Conservation (phyloP, 2,329 filamentous ascomycete genomes). For the Colletotrichum tamarilloi region DNA sequence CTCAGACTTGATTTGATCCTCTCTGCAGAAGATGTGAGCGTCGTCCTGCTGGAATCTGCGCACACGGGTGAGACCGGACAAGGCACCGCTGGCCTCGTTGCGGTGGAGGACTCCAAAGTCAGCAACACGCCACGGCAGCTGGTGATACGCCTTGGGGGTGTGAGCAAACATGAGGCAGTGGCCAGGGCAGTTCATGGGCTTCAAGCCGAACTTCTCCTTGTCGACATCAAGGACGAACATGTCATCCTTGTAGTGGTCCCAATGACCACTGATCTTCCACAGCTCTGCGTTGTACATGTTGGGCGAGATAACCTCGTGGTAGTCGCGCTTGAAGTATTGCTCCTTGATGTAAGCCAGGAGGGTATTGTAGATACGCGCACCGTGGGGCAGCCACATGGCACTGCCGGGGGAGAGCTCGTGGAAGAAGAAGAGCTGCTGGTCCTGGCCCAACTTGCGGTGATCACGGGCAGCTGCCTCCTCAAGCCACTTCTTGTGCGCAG, state of each 20-base stretch:
- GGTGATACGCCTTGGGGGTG: conserved; percentile 85
- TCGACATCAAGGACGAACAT: conserved; percentile 78
- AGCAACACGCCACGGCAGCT: conserved; percentile 90
- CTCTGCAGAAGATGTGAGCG: conserved; percentile 92
- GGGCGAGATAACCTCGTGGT: conserved; percentile 94
- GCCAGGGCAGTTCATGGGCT: conserved; percentile 98
- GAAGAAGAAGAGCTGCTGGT: conserved; percentile 98
- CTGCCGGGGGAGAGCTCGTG: conserved; percentile 93
- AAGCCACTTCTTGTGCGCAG: conserved; percentile 92
- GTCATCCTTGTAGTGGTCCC: conserved; percentile 92
- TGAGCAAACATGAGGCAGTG: conserved; percentile 91
- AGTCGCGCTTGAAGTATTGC: conserved; percentile 93
- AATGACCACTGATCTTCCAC: conserved; percentile 96
- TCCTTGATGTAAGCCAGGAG: conserved; percentile 83
- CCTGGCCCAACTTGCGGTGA: conserved; percentile 91
- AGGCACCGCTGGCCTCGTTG: conserved; percentile 93
- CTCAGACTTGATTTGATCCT: conserved; percentile 79
- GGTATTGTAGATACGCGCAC: conserved; percentile 92
- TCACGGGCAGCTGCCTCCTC: conserved; percentile 99
- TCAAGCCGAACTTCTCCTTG: conserved; percentile 81
- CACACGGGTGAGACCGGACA: conserved; percentile 91
- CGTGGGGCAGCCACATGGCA: conserved; percentile 91
- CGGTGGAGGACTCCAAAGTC: conserved; percentile 91
- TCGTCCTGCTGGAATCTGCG: conserved; percentile 97
- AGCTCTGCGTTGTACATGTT: conserved; percentile 92